Conservation (phyloP, 805 yeast species). For the Hanseniaspora jakobsenii region DNA sequence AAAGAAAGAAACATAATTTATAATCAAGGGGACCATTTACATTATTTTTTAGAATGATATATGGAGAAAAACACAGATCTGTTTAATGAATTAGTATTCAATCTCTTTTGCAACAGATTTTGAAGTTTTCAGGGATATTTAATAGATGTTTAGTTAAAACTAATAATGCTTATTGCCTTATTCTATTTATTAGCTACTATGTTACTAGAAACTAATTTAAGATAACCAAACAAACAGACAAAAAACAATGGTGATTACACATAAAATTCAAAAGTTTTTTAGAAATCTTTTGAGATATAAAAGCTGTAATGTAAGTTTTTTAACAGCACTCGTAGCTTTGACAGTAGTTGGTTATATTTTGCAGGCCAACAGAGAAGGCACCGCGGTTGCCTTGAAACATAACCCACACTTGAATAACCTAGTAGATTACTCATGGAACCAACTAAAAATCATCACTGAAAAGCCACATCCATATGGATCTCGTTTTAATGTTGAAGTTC, state of each 20-base stretch:
- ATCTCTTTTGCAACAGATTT: too few relatives aligned
- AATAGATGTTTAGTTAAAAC: too few relatives aligned
- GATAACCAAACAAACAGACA: background rate
- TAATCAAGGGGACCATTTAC: too few relatives aligned
- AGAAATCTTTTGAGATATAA: conserved; percentile 34
- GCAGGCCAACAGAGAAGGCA: too few relatives aligned
- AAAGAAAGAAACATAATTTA: too few relatives aligned
- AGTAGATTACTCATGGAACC: conserved; percentile 45
- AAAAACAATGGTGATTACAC: background rate
- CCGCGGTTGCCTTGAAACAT: too few relatives aligned
- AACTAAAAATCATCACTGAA: conserved; percentile 55
- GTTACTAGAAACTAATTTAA: background rate
- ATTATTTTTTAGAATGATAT: too few relatives aligned
- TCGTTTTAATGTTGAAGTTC: conserved; percentile 62
- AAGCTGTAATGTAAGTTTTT: conserved; percentile 53
- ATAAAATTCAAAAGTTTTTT: background rate
- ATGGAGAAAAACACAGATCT: too few relatives aligned
- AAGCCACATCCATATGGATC: conserved; percentile 71
- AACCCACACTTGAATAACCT: conserved; percentile 16
- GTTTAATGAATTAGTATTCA: too few relatives aligned
- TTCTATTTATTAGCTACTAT: background rate
- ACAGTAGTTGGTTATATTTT: conserved; percentile 31
- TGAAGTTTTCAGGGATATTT: too few relatives aligned
- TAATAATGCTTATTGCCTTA: too few relatives aligned
- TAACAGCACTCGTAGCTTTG: conserved; percentile 39